Percentiles rank a stretch among this genome's conserved stretches.
These are phyloP conservation scores for Teratosphaeriaceae sp. DNA, from an alignment of 2,329 filamentous ascomycete genomes.

Conservation along the genomic window DNA sequence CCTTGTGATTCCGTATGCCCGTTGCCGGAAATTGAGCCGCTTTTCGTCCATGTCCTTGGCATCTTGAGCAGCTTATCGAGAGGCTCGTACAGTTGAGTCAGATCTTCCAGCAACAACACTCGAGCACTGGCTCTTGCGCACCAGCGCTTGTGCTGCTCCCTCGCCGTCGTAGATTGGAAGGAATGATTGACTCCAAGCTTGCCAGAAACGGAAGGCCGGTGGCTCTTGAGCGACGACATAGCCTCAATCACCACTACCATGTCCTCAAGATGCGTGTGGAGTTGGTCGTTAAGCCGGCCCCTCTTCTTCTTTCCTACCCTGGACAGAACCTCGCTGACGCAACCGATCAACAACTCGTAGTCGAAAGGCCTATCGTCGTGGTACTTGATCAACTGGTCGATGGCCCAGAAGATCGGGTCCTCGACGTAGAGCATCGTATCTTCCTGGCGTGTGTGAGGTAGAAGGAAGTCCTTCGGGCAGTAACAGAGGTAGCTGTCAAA, in stretches of 20 bases:
- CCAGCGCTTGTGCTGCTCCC: background rate
- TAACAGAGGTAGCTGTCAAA: no score
- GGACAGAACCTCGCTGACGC: background rate
- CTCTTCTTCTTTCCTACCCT: background rate
- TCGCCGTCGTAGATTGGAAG: background rate
- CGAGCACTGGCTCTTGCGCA: no score
- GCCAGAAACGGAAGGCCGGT: background rate
- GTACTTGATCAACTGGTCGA: background rate
- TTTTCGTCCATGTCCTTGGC: no score
- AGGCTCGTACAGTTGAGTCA: no score
- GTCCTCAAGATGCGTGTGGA: slow-evolving; percentile 3
- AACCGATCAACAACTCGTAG: background rate
- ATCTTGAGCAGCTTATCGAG: no score
- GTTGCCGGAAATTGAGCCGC: no score
- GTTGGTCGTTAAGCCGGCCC: background rate
- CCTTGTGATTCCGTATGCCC: no score
- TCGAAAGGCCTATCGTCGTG: background rate
- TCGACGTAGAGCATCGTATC: background rate
- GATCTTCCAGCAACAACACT: no score
- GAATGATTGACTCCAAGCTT: no score
- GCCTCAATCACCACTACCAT: slow-evolving; percentile 4
- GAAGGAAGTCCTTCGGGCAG: no score
- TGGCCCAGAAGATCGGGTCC: background rate
- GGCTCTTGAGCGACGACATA: background rate
- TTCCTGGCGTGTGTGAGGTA: no score